Evolutionary conservation across 148 eudicot genomes (phyloP).

Genomic region (Drosera capensis): DNA sequence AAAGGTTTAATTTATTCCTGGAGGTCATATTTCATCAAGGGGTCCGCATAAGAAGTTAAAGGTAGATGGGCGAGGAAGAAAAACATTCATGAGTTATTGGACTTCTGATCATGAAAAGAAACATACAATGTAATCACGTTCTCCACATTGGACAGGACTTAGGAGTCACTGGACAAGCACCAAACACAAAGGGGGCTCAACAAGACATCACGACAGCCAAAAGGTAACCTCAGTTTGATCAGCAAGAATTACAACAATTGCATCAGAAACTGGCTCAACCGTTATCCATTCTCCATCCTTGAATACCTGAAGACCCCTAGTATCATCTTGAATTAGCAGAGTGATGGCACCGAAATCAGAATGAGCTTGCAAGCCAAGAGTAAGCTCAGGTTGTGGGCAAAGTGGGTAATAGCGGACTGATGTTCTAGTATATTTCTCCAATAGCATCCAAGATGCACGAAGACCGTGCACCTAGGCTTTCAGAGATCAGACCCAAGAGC

Average conservation of each 20-base stretch:
- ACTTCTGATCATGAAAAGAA: too few relatives aligned
- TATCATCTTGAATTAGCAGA: conserved; percentile 81
- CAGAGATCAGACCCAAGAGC: conserved; percentile 61
- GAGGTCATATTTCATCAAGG: too few relatives aligned
- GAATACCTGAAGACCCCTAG: conserved; percentile 70
- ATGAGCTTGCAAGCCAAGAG: conserved; percentile 78
- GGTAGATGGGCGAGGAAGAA: too few relatives aligned
- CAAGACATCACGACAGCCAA: neutral
- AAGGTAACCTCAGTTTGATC: conserved; percentile 85
- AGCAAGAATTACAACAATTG: conserved; percentile 68
- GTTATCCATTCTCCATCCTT: conserved; percentile 81
- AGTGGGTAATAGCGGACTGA: conserved; percentile 79
- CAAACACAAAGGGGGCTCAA: neutral
- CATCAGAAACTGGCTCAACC: conserved; percentile 55
- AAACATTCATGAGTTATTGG: too few relatives aligned
- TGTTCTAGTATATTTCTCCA: conserved; percentile 85
- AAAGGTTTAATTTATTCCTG: too few relatives aligned
- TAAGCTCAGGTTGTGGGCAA: conserved; percentile 94
- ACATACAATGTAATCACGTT: too few relatives aligned
- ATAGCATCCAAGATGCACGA: conserved; percentile 57
- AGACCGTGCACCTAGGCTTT: conserved; percentile 51
- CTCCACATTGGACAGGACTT: neutral
- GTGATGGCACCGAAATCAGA: conserved; percentile 83
- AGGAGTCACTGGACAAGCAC: neutral
- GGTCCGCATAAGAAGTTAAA: too few relatives aligned